Conservation (phyloP, 2,329 filamentous ascomycete genomes). For the Sphaceloma murrayae region DNA sequence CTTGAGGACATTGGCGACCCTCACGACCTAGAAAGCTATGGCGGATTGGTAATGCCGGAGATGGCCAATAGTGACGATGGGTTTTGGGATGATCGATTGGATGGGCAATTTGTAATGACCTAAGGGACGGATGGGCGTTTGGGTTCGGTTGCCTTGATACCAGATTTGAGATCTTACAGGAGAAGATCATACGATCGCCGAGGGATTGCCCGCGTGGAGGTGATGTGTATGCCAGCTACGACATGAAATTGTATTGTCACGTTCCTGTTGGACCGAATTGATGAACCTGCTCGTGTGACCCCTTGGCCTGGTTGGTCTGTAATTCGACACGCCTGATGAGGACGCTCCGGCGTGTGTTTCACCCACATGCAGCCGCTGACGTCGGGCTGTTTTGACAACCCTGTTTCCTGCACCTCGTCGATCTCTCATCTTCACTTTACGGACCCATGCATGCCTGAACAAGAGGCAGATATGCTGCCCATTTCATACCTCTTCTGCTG, state of each 20-base stretch:
- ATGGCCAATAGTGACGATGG: constrained; percentile 20
- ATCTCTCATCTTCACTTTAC: neutral
- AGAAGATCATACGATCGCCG: too few species aligned
- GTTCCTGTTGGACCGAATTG: too few species aligned
- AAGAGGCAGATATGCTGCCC: too few species aligned
- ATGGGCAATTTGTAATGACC: constrained; percentile 8
- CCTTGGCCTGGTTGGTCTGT: too few species aligned
- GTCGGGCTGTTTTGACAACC: too few species aligned
- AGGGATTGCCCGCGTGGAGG: too few species aligned
- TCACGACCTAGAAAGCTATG: constrained; percentile 22
- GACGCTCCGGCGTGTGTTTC: too few species aligned
- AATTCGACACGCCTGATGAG: too few species aligned
- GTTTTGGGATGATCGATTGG: constrained; percentile 16
- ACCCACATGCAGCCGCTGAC: too few species aligned
- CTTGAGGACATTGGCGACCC: constrained; percentile 34
- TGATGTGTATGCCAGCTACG: constrained; percentile 1
- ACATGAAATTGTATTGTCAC: neutral
- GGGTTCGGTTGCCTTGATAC: constrained; percentile 1
- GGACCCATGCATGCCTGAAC: too few species aligned
- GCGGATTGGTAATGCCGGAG: constrained; percentile 26
- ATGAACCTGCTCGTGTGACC: too few species aligned
- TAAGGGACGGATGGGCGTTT: constrained; percentile 4
- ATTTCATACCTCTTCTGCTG: neutral
- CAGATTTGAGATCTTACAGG: constrained; percentile 4
- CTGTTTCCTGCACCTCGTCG: too few species aligned